These are phyloP conservation scores for Fomitopsis serialis DNA, from an alignment of 768 basidiomycete species.

Conservation along the genomic window DNA sequence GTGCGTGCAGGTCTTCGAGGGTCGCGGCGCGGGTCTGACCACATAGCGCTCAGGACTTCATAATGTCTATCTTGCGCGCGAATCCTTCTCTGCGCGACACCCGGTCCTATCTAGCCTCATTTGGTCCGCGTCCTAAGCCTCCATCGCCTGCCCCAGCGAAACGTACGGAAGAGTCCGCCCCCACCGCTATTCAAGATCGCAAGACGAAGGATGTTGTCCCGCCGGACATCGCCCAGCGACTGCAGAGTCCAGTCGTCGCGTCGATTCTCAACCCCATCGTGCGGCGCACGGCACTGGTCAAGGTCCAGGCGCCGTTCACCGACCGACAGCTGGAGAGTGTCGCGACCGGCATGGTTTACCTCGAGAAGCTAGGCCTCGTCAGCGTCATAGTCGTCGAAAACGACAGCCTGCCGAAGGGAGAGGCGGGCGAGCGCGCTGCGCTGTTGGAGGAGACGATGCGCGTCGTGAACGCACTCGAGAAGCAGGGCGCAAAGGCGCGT, in stretches of 20 bases:
- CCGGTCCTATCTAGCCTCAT: conserved; percentile 86
- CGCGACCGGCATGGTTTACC: conserved; percentile 86
- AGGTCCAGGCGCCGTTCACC: conserved; percentile 93
- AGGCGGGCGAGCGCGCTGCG: conserved; percentile 59
- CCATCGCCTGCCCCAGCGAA: conserved; percentile 23
- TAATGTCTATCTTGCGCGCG: conserved; percentile 88
- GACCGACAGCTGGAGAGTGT: conserved; percentile 93
- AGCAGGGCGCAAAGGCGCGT: conserved; percentile 80
- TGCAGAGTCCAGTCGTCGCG: conserved; percentile 51
- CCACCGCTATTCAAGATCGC: conserved; percentile 12
- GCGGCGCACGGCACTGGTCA: conserved; percentile 89
- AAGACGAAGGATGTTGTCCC: conserved; percentile 25
- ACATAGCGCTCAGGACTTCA: conserved; percentile 71
- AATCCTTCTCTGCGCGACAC: conserved; percentile 91
- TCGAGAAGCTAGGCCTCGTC: conserved; percentile 93
- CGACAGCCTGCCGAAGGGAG: conserved; percentile 66
- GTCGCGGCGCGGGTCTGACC: not conserved
- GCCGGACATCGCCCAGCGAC: conserved; percentile 31
- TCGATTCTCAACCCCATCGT: conserved; percentile 83
- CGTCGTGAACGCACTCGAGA: conserved; percentile 75
- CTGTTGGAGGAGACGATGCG: conserved; percentile 82
- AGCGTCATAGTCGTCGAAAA: conserved; percentile 94
- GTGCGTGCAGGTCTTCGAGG: conserved; percentile 8
- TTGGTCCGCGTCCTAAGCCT: conserved; percentile 58
- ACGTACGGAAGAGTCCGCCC: conserved; percentile 23